Evolutionary conservation across 2,329 filamentous ascomycete species (phyloP), one percentile per base, ranked within the genome.

Genomic region (Trichoderma brevicompactum): DNA sequence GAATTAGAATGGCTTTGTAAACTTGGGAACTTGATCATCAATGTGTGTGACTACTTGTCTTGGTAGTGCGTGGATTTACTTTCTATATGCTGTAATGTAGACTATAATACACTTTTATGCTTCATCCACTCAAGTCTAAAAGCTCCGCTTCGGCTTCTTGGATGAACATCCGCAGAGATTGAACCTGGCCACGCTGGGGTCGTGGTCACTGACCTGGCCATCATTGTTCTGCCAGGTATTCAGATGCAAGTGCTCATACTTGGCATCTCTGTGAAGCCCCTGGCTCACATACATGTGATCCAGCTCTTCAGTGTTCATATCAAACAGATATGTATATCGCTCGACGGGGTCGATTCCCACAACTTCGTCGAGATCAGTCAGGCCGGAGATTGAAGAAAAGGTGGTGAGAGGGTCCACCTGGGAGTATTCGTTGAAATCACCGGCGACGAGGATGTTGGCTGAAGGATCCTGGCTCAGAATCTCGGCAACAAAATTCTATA

Each of bases 341-440:
- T 92, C 89, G 32, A 75, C 72, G 2, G 77, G 71, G 4, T 81
- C 76, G 10, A 87, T 82, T 5, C 78, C 79, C 5, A 79, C 83
- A 0, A 84, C 85, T 5, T 83, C 87, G 70, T 92, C 88, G 1
- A 91, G 77, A 68, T 91, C 88, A 40, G 80, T 69, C 52, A 92
- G 78, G 2, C 83, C 82, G 0, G 86, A 88, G 19, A 81, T 77
- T 3, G 75, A 68, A 1, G 78, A 72, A 68, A 91, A 90, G 1
- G 77, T 77, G 66, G 80, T 74, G 55, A 91, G 74, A 1, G 89
- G 88, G 73, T 81, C 71, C 9, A 87, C 88, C 67, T 88, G 87
- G 5, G 83, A 74, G 73, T 90, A 92, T 74, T 92, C 89, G 79
- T 92, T 92, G 74, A 89, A 92, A 76, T 92, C 89, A 32, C 89